These are phyloP conservation scores for Cardamine resedifolia DNA, from an alignment of 345 rosid genomes.

Conservation along the genomic window DNA sequence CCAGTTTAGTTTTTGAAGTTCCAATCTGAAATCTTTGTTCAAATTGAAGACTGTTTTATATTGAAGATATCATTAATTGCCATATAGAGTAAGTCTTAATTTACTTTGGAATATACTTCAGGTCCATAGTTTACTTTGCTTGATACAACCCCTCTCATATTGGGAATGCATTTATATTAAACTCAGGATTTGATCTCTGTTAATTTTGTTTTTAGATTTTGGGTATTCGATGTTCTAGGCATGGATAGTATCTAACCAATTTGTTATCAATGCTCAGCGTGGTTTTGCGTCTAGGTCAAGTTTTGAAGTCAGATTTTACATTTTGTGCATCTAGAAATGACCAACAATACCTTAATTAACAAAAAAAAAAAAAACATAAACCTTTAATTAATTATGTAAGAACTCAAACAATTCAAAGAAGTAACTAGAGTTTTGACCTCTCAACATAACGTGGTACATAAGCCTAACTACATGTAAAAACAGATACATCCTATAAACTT, in stretches of 20 bases:
- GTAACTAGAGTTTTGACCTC: background rate
- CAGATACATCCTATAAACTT: background rate
- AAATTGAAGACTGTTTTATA: background rate
- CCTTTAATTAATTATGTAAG: background rate
- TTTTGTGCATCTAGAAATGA: background rate
- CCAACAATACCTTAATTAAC: background rate
- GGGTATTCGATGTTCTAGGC: background rate
- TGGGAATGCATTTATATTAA: background rate
- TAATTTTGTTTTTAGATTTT: too few relatives aligned
- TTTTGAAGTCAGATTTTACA: background rate
- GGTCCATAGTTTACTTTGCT: constrained; percentile 25
- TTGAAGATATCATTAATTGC: too few relatives aligned
- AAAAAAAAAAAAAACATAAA: background rate
- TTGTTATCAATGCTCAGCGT: background rate
- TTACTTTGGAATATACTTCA: too few relatives aligned
- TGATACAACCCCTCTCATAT: background rate
- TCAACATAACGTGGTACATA: background rate
- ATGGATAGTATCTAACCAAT: constrained; percentile 2
- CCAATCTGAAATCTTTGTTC: background rate
- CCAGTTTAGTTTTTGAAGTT: background rate
- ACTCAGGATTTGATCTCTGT: constrained; percentile 9
- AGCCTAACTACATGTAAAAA: background rate
- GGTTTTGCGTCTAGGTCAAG: background rate
- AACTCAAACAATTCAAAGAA: background rate
- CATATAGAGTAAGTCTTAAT: too few relatives aligned